Evolutionary conservation across 257 asterid genomes (phyloP), one percentile per base, ranked within the genome.

Genomic region (Ocimum tenuiflorum): DNA sequence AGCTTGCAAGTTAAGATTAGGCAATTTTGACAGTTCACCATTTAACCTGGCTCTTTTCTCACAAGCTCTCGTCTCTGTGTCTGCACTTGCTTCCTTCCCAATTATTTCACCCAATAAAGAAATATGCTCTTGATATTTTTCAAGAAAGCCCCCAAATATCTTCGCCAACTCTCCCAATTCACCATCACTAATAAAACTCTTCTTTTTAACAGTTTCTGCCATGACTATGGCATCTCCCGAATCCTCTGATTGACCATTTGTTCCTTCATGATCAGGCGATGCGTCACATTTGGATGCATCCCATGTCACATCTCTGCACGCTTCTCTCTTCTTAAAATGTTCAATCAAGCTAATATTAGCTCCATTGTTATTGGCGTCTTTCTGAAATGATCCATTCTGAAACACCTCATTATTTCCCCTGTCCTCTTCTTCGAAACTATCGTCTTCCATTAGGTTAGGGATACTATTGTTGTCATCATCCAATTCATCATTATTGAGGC

Each of bases 61-160:
- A 13, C 42, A 23, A 1, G 65, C 59, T 42, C 36, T 52, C 58
- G 29, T 70, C 50, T 70, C 65, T 0, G 29, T 70, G 42, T 70
- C 65, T 0, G 70, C 57, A 8, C 27, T 23, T 2, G 49, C 33
- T 62, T 70, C 75, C 51, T 41, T 62, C 20, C 75, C 70, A 18
- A 70, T 29, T 62, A 70, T 61, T 61, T 70, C 65, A 13, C 58
- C 27, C 64, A 70, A 23, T 9, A 61, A 33, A 41, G 75, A 70
- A 70, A 42, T 15, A 56, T 70, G 70, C 58, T 62, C 39, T 70
- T 70, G 70, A 62, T 61, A 70, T 70, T 52, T 70, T 5, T 70
- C 70, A 51, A 62, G 70, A 52, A 70, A 62, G 50, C n/a, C 51
- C 22, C 65, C 65, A 0, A 70, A 61, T 61, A 70, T 61, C 57